Base-by-base conservation (phyloP, 176 grass and related monocot genomes). In the Aegilops umbellulata region DNA sequence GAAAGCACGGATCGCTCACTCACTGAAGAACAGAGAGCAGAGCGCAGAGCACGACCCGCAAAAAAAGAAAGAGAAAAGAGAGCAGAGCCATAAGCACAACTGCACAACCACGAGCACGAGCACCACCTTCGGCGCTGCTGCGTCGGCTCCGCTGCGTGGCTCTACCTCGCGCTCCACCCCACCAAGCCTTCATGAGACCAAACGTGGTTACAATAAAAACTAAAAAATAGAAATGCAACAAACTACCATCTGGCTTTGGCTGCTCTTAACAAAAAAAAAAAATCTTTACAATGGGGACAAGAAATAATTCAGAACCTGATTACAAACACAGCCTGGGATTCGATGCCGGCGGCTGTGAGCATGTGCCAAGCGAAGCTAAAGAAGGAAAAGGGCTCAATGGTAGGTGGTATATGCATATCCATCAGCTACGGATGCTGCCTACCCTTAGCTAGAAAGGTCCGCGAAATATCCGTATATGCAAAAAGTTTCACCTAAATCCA, bases 141-240 rank as follows among this genome's bases (percentile, higher is more conserved):
- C 74, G 86, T 90, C 35, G 20, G 80, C 86, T 26, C 94, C 34
- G 68, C 57, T 64, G 85, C 87, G 32, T 94, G 90, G 22, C 81
- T 97, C 84, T 97, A 89, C 80, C 93, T 93, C 39, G 79, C 84
- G 1, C 89, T 92, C 0, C 93, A 22, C 64, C 95, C 95, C 6
- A 90, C 93, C 84, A 93, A 94, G 77, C 93, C 95, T 0, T 73
- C 85, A 53, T 53, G 49, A 53, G 49, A 53, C 49, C 49, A 53
- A 53, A 53, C 49, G 49, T 53, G 49, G 49, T 47, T 47, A 47
- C 44, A 47, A 47, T 19, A 53, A 53, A 53, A 53, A 47, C 44
- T 47, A 15, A 47, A 47, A 47, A 47, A 47, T 15, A 47, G 44
- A 58, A 58, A 58, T 1, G 53, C 19, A 58, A 58, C 55, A 58